Evolutionary conservation across 169 alveolate genomes (phyloP).

Genomic region (Miamiensis avidus): DNA sequence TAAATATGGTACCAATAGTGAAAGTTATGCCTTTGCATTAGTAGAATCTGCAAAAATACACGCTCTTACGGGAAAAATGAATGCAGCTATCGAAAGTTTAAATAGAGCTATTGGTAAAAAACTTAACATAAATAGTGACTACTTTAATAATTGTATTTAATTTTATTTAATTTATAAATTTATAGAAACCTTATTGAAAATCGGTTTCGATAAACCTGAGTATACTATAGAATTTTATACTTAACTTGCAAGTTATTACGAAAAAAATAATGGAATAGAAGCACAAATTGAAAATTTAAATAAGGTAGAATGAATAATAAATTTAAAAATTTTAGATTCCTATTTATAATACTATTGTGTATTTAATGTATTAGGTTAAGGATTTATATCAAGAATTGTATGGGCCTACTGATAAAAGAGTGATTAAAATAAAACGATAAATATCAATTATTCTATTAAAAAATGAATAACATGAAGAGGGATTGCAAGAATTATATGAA

Average conservation of each 20-base stretch:
- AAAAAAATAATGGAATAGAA: slow-evolving; percentile 34
- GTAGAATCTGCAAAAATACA: slow-evolving; percentile 56
- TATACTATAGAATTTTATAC: slow-evolving; percentile 48
- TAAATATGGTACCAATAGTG: slow-evolving; percentile 47
- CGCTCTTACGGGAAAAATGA: slow-evolving; percentile 40
- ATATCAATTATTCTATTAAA: slow-evolving; percentile 61
- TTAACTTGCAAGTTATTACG: slow-evolving; percentile 38
- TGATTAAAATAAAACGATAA: slow-evolving; percentile 75
- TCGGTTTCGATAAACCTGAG: slow-evolving; percentile 38
- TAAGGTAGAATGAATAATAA: slow-evolving; percentile 25
- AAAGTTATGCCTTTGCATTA: slow-evolving; percentile 45
- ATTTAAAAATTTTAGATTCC: neutral
- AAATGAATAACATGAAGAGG: slow-evolving; percentile 63
- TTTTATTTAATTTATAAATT: no score
- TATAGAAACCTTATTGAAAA: neutral
- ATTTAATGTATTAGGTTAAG: slow-evolving; percentile 43
- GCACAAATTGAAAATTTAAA: slow-evolving; percentile 57
- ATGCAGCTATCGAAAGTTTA: slow-evolving; percentile 54
- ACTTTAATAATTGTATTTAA: no score
- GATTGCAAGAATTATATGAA: slow-evolving; percentile 65
- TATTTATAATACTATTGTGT: neutral
- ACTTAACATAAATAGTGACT: no score
- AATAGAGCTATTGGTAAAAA: slow-evolving; percentile 47
- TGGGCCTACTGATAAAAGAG: slow-evolving; percentile 60
- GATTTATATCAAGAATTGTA: slow-evolving; percentile 53